Base-by-base conservation (phyloP, 2,329 filamentous ascomycete species). In the Geosmithia flava region DNA sequence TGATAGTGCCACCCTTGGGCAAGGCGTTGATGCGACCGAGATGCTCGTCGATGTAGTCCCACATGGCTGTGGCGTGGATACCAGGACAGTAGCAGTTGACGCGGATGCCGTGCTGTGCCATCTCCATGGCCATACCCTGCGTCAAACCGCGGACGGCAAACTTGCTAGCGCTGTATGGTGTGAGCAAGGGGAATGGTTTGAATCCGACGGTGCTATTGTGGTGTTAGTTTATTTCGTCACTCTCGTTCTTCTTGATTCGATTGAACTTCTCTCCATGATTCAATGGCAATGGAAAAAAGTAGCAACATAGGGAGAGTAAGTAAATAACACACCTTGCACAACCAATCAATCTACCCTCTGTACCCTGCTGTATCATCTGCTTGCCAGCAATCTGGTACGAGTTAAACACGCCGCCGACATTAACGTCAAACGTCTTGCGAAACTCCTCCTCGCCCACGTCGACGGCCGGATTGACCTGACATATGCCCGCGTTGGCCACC, bases 71-170 rank as follows among this genome's bases (percentile, higher is more conserved):
- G 0, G 74, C 78, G 0, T 85, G 79, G 45, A 85, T 82, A 0
- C 82, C 82, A 0, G 81, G 81, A 0, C 78, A 80, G 55, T 84
- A 85, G 0, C 75, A 73, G 53, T 85, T 85, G 19, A 75, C 80
- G 0, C 77, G 83, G 58, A 86, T 85, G 50, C 76, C 68, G 57
- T 85, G 72, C 44, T 64, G 61, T 0, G 80, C 81, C 62, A 84
- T 68, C 52, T 83, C 80, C 70, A 82, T 78, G 1, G 81, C 81
- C 52, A 81, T 82, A 0, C 72, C 76, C 59, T 85, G 80, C 1
- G 76, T 81, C 46, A 86, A 63, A 0, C 81, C 81, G 3, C 81
- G 69, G 1, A 86, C 80, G 0, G 82, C 83, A 65, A 72, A 84
- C 57, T 86, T 86, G 16, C 72, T 72, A 3, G 80, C 75, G 19